Base-by-base conservation (phyloP, 148 eudicot species). In the Nepenthes mirabilis region DNA sequence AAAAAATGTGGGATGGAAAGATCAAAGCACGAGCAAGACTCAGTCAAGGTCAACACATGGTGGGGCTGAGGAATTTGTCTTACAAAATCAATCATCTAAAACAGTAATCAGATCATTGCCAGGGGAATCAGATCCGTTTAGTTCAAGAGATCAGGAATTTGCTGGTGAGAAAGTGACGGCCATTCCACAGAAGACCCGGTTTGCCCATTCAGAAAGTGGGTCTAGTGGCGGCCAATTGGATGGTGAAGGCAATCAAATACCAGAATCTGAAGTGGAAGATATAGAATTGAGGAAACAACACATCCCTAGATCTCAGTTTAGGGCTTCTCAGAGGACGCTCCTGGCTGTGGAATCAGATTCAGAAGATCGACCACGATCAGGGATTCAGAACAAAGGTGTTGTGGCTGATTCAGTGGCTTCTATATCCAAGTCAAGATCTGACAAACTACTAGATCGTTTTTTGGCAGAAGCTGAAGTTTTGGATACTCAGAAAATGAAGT, bases 401-500 rank as follows among this genome's bases (percentile, higher is more conserved):
- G 74, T 78, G 67, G 69, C 67, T 43, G 76, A 61, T 68, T 74
- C 74, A 64, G 72, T 58, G 60, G 70, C 33, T 58, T 72, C 56
- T 59, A 77, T 64, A 53, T 75, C 76, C 37, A 58, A 60, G 52
- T 66, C 62, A 33, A 47, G 71, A 51, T 67, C 77, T 36, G 83
- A 73, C 62, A 72, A 75, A 60, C 83, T 66, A 68, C 52, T 74
- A 35, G 75, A 68, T 36, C 54, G 14, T 71, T 67, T 67, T 73
- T 59, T 66, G 43, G 60, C 62, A 54, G 71, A 70, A 34, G 52
- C 55, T 23, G 82, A 81, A 70, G 78, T 74, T 67, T 76, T 81
- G 34, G 76, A 81, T 64, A 47, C 59, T 14, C 73, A 57, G 11
- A 77, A 61, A 57, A 70, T 69, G 62, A 79, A 80, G 61, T 65